A percentile compares a stretch with the other conserved stretches of the same genome.
Evolutionary conservation across 148 eudicot genomes (phyloP).

Genomic region (Vaccinium vitisidaea): DNA sequence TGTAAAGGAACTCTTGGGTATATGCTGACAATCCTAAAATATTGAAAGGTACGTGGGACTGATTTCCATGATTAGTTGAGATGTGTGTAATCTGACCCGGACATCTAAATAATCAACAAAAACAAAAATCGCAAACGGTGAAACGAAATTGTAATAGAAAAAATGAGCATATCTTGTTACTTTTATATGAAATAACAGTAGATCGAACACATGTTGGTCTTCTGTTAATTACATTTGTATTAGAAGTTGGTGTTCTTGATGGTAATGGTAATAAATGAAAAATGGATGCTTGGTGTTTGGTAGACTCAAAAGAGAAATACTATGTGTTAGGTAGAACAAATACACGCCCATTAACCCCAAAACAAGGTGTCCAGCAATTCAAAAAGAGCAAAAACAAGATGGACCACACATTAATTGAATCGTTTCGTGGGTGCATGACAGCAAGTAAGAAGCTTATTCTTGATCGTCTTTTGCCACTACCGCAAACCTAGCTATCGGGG

Average conservation of each 20-base stretch:
- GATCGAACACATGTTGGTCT: too few species aligned
- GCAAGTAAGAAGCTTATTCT: not conserved
- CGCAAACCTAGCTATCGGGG: too few species aligned
- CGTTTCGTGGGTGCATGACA: not conserved
- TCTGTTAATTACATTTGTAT: not conserved
- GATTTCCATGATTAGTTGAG: too few species aligned
- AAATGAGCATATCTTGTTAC: too few species aligned
- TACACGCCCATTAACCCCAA: not conserved
- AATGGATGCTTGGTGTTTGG: not conserved
- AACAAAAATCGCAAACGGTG: too few species aligned
- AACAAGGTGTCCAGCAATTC: conserved; percentile 5
- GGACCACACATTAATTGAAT: not conserved
- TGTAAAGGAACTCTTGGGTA: too few species aligned
- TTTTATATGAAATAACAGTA: too few species aligned
- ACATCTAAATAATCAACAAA: too few species aligned
- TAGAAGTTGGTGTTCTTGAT: not conserved
- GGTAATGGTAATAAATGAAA: not conserved
- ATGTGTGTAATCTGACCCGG: too few species aligned
- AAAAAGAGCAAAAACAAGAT: not conserved
- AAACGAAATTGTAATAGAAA: too few species aligned
- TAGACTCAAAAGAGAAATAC: not conserved
- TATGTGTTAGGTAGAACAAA: conserved; percentile 15
- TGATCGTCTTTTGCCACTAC: not conserved
- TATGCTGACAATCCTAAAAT: too few species aligned
- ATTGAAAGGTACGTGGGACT: too few species aligned